phyloP scores from a whole-genome alignment of 352 stramenopile species.

The Saprolegnia diclina region DNA sequence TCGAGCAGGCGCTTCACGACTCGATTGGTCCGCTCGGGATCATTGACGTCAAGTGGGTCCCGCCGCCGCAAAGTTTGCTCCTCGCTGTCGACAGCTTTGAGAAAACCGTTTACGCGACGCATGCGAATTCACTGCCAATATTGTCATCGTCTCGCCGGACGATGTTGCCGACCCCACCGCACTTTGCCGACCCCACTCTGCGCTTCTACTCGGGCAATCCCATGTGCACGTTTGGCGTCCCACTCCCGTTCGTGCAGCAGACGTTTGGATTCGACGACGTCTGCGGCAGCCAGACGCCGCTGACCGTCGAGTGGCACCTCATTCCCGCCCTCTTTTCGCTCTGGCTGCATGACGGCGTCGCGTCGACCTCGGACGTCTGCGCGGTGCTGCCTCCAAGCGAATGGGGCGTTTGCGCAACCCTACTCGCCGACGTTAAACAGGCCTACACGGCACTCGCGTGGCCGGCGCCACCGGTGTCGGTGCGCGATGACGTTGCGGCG shows the following conservation, averaged over 20 bases:
- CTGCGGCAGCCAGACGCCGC: not conserved
- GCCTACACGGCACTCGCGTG: not conserved
- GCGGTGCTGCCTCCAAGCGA: not conserved
- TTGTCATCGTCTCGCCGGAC: too few species aligned
- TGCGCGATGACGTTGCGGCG: not conserved
- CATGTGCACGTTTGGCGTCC: not conserved
- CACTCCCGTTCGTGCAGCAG: conserved; percentile 15
- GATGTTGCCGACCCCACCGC: not conserved
- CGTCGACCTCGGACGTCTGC: not conserved
- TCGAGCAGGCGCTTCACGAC: conserved; percentile 12
- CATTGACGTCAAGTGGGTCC: conserved; percentile 12
- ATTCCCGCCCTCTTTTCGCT: not conserved
- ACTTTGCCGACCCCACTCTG: not conserved
- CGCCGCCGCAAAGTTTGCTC: not conserved
- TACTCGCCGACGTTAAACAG: not conserved
- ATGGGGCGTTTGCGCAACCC: not conserved
- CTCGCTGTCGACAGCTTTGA: not conserved
- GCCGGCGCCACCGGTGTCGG: not conserved
- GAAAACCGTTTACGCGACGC: not conserved
- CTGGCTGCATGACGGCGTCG: not conserved
- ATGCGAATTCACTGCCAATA: not conserved
- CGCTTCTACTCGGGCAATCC: conserved; percentile 11
- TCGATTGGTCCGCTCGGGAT: conserved; percentile 12
- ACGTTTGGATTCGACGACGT: conserved; percentile 19
- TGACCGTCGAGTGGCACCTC: not conserved